These are phyloP conservation scores for Fusarium domesticum DNA, from an alignment of 2,329 filamentous ascomycete genomes.

Conservation along the genomic window DNA sequence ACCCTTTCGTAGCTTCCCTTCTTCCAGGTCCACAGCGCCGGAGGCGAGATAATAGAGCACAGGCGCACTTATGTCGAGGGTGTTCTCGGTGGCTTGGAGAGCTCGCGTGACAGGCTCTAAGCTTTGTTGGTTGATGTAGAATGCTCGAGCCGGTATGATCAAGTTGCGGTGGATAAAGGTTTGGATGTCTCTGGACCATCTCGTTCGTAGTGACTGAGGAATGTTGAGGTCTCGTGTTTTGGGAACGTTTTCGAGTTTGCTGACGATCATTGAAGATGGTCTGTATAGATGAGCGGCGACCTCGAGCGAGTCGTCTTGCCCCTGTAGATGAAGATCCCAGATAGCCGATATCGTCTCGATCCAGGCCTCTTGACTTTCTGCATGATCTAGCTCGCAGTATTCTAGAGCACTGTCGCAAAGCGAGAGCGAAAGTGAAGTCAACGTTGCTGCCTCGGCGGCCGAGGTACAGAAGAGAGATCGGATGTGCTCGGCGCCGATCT, in stretches of 20 bases:
- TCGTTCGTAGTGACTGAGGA: constrained; percentile 18
- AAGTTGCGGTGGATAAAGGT: constrained; percentile 50
- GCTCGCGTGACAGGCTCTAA: constrained; percentile 42
- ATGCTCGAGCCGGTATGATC: constrained; percentile 49
- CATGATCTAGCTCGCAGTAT: constrained; percentile 30
- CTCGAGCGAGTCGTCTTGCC: constrained; percentile 44
- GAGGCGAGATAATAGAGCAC: constrained; percentile 46
- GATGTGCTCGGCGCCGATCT: constrained; percentile 56
- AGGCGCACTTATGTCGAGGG: constrained; percentile 38
- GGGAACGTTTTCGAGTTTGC: constrained; percentile 37
- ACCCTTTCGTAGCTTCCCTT: constrained; percentile 33
- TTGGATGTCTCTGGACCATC: constrained; percentile 48
- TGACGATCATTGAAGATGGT: constrained; percentile 38
- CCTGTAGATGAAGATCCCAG: constrained; percentile 56
- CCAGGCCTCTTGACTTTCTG: constrained; percentile 45
- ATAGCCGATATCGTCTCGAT: constrained; percentile 43
- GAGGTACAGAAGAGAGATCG: constrained; percentile 54
- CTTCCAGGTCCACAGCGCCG: constrained; percentile 23
- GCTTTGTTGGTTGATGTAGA: constrained; percentile 43
- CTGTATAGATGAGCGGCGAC: constrained; percentile 48
- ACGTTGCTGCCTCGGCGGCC: constrained; percentile 44
- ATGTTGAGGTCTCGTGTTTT: constrained; percentile 11
- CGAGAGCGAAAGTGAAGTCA: constrained; percentile 45
- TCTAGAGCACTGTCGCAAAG: constrained; percentile 43
- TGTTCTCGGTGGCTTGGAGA: constrained; percentile 38